Evolutionary conservation across 1,284 basidiomycete species (phyloP).

Genomic region (Volvariella surrecta): DNA sequence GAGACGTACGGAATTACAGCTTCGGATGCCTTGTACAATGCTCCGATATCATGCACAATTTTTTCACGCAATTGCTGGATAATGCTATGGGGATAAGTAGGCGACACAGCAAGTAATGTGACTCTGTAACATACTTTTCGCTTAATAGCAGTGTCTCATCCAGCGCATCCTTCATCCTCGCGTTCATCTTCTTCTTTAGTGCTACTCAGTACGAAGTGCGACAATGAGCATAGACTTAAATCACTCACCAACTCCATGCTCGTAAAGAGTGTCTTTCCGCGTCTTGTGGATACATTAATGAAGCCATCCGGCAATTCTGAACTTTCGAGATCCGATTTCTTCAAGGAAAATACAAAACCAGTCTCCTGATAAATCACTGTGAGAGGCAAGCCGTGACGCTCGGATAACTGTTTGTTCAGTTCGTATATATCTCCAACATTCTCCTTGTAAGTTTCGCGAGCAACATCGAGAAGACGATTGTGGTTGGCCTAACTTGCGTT

Average conservation of each 20-base stretch:
- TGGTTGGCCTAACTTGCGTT: constrained; percentile 47
- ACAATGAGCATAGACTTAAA: not conserved
- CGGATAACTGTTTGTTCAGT: constrained; percentile 47
- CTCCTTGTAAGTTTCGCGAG: constrained; percentile 87
- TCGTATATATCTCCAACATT: constrained; percentile 80
- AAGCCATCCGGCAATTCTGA: constrained; percentile 58
- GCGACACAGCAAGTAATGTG: not conserved
- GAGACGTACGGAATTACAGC: constrained; percentile 40
- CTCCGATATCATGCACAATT: constrained; percentile 59
- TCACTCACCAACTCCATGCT: constrained; percentile 68
- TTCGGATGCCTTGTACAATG: constrained; percentile 82
- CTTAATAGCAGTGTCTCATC: constrained; percentile 80
- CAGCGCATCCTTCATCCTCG: constrained; percentile 75
- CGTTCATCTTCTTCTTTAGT: constrained; percentile 72
- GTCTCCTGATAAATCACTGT: constrained; percentile 60
- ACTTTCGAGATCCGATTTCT: constrained; percentile 52
- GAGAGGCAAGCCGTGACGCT: constrained; percentile 56
- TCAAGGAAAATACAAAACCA: constrained; percentile 65
- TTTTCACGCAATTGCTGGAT: constrained; percentile 63
- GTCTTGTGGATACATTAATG: constrained; percentile 58
- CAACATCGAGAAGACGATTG: constrained; percentile 84
- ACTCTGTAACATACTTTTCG: constrained; percentile 47
- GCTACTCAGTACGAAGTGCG: not conserved
- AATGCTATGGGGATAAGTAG: constrained; percentile 36
- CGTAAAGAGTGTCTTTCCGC: constrained; percentile 67